Evolutionary conservation across 179 eudicot species (phyloP), one percentile per base, ranked within the genome.

Genomic region (Silene vulgaris): DNA sequence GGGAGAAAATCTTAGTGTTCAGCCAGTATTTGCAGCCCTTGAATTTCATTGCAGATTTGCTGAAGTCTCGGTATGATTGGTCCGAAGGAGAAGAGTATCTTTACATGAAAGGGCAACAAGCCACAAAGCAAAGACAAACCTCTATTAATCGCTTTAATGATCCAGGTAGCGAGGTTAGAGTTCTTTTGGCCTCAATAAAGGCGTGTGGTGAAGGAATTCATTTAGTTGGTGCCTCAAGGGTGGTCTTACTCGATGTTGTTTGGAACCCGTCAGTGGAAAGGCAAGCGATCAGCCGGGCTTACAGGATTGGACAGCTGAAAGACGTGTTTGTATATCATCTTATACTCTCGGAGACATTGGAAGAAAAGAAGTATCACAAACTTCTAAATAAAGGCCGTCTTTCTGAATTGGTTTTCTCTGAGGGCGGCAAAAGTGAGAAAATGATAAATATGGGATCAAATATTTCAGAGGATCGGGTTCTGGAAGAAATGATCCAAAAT

Each of bases 191-290:
- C 52, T 85, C 88, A 1, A 85, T 80, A 5, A 80, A 64, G 76
- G 86, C 88, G 12, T 85, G 88, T 50, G 80, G 80, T 37, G 88
- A 85, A 52, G 88, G 88, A 12, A 85, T 85, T 43, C 78, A 80
- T 43, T 72, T 85, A 0, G 82, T 83, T 6, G 88, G 88, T 66
- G 86, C 88, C 13, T 85, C 88, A 0, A 80, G 88, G 66, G 88
- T 85, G 5, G 84, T 85, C 26, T 65, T 85, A 75, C 86, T 85
- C 1, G 88, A 85, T 29, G 84, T 81, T 1, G 82, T 77, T 5
- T 85, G 88, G 88, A 85, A 85, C 45, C 88, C 88, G 0, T 72
- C 86, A 4, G 86, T 85, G 0, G 88, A 83, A 65, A 81, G 86
- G 68, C 88, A 85, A 56, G 88, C 88, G 8, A 83, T 85, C 17